Percentiles rank a stretch among this genome's conserved stretches.
Conservation (phyloP, 441 rosid species). For the Jatropha podagrica region DNA sequence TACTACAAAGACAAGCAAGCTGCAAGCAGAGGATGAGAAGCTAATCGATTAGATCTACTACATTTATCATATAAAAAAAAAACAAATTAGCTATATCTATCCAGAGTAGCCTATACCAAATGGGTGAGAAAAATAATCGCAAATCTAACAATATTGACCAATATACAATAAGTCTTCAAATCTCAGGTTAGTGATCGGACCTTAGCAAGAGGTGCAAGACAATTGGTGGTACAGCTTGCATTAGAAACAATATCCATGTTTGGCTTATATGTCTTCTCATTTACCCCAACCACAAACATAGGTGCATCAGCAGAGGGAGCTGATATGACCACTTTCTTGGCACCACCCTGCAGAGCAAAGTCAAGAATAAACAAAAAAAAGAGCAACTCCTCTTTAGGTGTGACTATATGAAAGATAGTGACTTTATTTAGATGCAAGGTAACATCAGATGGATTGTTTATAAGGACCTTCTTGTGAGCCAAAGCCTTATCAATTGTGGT, state of each 20-base stretch:
- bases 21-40: not conserved
- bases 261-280: constrained; percentile 78
- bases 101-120: not conserved
- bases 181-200: constrained; percentile 36
- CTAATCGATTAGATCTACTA: not conserved
- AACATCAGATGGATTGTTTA: not conserved
- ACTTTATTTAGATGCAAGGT: not conserved
- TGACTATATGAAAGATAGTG: not conserved
- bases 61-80: not conserved
- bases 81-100: not conserved
- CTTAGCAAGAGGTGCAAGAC: constrained; percentile 99
- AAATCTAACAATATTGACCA: constrained; percentile 4
- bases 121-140: not conserved
- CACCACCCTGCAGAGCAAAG: constrained; percentile 68
- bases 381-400: constrained; percentile 4
- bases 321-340: constrained; percentile 91
- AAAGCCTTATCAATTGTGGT: constrained; percentile 85
- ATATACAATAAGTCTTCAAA: constrained; percentile 6
- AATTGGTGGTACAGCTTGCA: constrained; percentile 99
- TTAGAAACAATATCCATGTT: constrained; percentile 95
- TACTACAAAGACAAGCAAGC: not conserved
- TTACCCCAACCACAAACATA: constrained; percentile 98
- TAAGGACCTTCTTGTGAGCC: constrained; percentile 74
- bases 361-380: constrained; percentile 10
- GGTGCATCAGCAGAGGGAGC: constrained; percentile 99